Base-by-base conservation (phyloP, 805 yeast species). In the Zygotorulaspora danielsina region DNA sequence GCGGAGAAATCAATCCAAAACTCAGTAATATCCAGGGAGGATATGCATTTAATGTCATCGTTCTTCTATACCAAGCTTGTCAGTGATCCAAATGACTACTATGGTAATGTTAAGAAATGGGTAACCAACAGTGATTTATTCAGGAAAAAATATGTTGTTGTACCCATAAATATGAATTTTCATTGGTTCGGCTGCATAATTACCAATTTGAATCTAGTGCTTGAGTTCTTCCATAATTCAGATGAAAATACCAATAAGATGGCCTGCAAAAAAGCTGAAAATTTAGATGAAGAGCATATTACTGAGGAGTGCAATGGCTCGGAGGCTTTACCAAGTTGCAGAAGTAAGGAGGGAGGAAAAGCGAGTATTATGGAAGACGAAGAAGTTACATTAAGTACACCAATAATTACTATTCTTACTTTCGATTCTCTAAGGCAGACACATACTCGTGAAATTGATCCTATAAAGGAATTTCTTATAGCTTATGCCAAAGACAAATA, bases 181-280 rank as follows among this genome's bases (percentile, higher is more conserved):
- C 98, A 93, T 64, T 93, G 98, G 98, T 85, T 79, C 55, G 79
- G 89, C 32, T 80, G 85, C 19, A 73, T 90, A 3, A 74, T 90
- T 3, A 77, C 42, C 73, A 81, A 44, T 65, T 76, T 52, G 67
- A 76, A 35, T 49, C 54, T 37, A 13, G 46, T 59, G 13, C 29
- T 54, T 17, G 29, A 48, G 8, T 51, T 42, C 25, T 37, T 51
- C 26, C 39, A 12, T 22, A 41, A 32, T 25, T 16, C 29, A 9
- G 33, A 25, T n/a, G 25, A 26, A 17, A 13, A 15, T n/a, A 13
- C 15, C 27, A 16, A 30, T 17, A 15, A n/a, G 18, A 31, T 12
- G 9, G 18, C 24, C 19, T 25, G 32, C n/a, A 21, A 34, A 21
- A 18, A 16, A 13, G 22, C 4, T 21, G 46, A 28, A 10, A 19